Evolutionary conservation across 1,284 basidiomycete species (phyloP).

Genomic region (Ganoderma multipileum): DNA sequence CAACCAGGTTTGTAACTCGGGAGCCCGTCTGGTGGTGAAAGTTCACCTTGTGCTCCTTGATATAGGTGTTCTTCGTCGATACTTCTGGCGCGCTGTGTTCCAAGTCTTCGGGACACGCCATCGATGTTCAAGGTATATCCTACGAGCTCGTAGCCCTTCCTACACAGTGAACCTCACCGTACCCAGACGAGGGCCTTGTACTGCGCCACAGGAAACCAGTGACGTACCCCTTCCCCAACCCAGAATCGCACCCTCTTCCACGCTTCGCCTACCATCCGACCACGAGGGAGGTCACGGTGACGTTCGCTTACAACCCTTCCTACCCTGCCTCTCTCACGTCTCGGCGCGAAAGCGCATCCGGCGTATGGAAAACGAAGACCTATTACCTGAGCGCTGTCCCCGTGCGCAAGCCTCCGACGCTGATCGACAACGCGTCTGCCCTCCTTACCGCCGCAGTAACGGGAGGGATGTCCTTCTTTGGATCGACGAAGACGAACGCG

Average conservation of each 20-base stretch:
- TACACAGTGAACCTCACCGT: not conserved
- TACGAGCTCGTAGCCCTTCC: not conserved
- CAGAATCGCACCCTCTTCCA: constrained; percentile 77
- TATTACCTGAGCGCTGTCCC: constrained; percentile 73
- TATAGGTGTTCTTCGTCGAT: constrained; percentile 82
- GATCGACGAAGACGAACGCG: constrained; percentile 47
- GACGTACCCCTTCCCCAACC: constrained; percentile 76
- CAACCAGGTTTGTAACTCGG: constrained; percentile 63
- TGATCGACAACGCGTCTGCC: constrained; percentile 72
- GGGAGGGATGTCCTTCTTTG: constrained; percentile 56
- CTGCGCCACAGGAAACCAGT: constrained; percentile 78
- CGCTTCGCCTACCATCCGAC: constrained; percentile 64
- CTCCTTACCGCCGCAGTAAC: constrained; percentile 64
- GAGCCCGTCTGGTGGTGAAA: constrained; percentile 12
- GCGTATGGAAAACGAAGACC: constrained; percentile 61
- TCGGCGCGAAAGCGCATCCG: constrained; percentile 40
- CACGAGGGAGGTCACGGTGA: constrained; percentile 64
- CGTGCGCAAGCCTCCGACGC: constrained; percentile 64
- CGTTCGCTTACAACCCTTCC: constrained; percentile 67
- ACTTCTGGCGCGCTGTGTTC: constrained; percentile 76
- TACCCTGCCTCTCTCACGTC: constrained; percentile 50
- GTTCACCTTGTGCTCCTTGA: not conserved
- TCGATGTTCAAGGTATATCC: constrained; percentile 72
- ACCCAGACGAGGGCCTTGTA: constrained; percentile 63
- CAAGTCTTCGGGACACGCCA: constrained; percentile 77